Percentiles rank a stretch among this genome's conserved stretches.
phyloP scores from a whole-genome alignment of 176 grass and related monocot genomes.

The Lolium rigidum region DNA sequence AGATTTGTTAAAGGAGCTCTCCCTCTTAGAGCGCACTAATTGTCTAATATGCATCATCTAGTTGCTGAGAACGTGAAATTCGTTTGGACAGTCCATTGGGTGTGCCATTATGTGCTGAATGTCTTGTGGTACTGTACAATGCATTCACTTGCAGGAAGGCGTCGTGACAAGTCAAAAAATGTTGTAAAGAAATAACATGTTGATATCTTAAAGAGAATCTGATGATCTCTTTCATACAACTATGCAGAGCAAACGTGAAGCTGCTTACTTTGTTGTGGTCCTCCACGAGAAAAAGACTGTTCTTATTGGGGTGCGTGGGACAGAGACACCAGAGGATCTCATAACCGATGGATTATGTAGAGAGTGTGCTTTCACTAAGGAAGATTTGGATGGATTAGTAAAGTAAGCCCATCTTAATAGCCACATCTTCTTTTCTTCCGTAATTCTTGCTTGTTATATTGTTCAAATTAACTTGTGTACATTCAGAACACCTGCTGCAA shows the following conservation, averaged over 20 bases:
- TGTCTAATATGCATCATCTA: conserved; percentile 24
- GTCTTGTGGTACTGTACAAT: not conserved
- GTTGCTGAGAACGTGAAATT: conserved; percentile 29
- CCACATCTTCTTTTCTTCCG: conserved; percentile 19
- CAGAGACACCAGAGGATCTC: conserved; percentile 95
- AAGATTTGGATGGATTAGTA: conserved; percentile 91
- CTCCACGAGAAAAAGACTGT: conserved; percentile 83
- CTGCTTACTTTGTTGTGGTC: conserved; percentile 92
- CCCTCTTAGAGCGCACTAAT: conserved; percentile 30
- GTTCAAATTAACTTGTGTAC: conserved; percentile 27
- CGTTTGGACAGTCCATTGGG: conserved; percentile 4
- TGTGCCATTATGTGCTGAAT: conserved; percentile 20
- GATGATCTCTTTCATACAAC: conserved; percentile 19
- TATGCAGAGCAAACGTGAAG: conserved; percentile 81
- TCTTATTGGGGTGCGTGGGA: conserved; percentile 85
- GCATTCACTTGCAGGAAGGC: conserved; percentile 15
- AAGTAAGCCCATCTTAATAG: conserved; percentile 55
- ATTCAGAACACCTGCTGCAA: conserved; percentile 8
- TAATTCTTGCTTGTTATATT: conserved; percentile 19
- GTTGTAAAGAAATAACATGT: not conserved
- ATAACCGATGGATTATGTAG: conserved; percentile 94
- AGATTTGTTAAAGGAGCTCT: conserved; percentile 29
- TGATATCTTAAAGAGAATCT: conserved; percentile 15
- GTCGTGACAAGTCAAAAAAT: conserved; percentile 11
- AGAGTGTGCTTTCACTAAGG: conserved; percentile 77